Evolutionary conservation across 305 asterid species (phyloP).

Genomic region (Rubia tinctorum): DNA sequence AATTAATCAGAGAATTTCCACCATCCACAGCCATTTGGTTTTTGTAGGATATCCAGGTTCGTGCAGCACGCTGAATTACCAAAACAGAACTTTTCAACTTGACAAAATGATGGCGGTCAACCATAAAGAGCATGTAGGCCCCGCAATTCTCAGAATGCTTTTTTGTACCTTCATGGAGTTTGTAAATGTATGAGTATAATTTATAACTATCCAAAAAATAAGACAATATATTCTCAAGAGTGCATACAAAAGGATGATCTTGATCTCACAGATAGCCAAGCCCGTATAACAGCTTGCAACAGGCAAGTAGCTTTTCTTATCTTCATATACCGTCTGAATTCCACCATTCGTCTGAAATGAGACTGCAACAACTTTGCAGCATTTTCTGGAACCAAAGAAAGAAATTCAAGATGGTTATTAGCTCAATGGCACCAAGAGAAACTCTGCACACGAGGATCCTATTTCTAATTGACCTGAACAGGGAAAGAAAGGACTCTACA

Average conservation of each 20-base stretch:
- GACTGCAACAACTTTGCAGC: constrained; percentile 91
- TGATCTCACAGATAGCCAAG: constrained; percentile 58
- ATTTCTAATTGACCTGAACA: not conserved
- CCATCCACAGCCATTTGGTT: constrained; percentile 18
- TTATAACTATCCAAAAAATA: constrained; percentile 8
- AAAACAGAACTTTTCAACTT: constrained; percentile 43
- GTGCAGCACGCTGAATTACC: constrained; percentile 59
- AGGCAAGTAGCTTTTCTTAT: constrained; percentile 46
- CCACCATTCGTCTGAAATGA: constrained; percentile 52
- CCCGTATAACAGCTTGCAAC: constrained; percentile 58
- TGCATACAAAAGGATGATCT: constrained; percentile 38
- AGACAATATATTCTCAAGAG: constrained; percentile 15
- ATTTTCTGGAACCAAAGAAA: constrained; percentile 52
- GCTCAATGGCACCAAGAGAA: not conserved
- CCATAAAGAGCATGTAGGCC: constrained; percentile 30
- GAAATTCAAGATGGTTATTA: constrained; percentile 3
- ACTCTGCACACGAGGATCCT: not conserved
- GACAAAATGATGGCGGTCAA: constrained; percentile 60
- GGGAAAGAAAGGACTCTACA: not conserved
- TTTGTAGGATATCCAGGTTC: constrained; percentile 48
- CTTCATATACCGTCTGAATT: constrained; percentile 45
- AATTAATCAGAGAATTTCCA: constrained; percentile 23
- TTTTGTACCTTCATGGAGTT: constrained; percentile 45
- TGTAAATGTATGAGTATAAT: constrained; percentile 20
- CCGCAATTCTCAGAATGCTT: constrained; percentile 33